Base-by-base conservation (phyloP, 306 rosid genomes). In the Rubus idaeus region DNA sequence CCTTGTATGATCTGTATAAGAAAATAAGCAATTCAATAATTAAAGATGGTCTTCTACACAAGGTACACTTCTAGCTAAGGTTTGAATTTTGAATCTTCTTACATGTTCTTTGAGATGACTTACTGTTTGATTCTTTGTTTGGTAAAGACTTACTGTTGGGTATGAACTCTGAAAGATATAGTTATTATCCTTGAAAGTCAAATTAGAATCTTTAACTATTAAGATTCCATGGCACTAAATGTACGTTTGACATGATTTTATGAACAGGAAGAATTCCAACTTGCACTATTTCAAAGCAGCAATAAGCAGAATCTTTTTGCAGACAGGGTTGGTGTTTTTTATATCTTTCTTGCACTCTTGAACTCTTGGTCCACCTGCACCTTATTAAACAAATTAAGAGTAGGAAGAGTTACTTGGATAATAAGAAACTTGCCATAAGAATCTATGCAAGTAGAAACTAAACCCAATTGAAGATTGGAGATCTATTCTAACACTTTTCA, bases 221-320 rank as follows among this genome's bases (percentile, higher is more conserved):
- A 30, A 12, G 23, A 13, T 40, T 10, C 10, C 18, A 62, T 64
- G 30, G 56, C 74, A 50, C 65, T 16, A 50, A 20, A 58, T 75
- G 8, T n/a, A n/a, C n/a, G n/a, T 68, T 77, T 35, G 68, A 77
- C 47, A 20, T 50, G 74, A 18, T 41, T 8, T 37, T 16, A 53
- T 80, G 70, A 64, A 70, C 84, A 92, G 97, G 93, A 90, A 74
- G 93, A 92, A 77, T 90, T 92, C 62, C 82, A 79, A 42, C 90
- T 90, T 69, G 97, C 97, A 56, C 85, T 90, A 58, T 78, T 87
- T 12, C 77, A 62, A 63, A 87, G 86, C 78, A 81, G 83, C 74
- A 69, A 26, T 72, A 76, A 78, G 79, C 85, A 76, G 77, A 88
- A 83, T 77, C 88, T 90, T 62, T 90, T 92, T 78, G 90, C 89